These are phyloP conservation scores for Leccinum olivaceopallidum DNA, from an alignment of 768 basidiomycete species.

Conservation along the genomic window DNA sequence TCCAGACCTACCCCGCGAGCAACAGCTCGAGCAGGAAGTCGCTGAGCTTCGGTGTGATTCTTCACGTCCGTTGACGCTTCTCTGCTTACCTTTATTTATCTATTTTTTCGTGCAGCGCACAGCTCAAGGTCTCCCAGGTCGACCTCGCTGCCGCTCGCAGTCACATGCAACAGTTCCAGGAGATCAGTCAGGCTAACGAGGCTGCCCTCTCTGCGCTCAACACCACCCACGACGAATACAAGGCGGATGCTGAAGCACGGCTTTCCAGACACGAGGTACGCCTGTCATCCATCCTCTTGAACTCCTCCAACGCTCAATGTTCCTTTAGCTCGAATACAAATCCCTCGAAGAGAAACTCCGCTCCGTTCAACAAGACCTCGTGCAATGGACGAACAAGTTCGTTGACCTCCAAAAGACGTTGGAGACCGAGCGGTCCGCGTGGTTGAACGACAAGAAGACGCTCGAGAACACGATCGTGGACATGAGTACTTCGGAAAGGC, in stretches of 20 bases:
- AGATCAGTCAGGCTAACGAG: conserved; percentile 83
- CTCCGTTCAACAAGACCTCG: conserved; percentile 53
- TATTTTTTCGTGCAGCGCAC: conserved; percentile 46
- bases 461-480: conserved; percentile 84
- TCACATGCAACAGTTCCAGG: conserved; percentile 83
- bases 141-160: conserved; percentile 69
- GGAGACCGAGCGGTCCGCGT: conserved; percentile 68
- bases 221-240: conserved; percentile 78
- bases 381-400: conserved; percentile 47
- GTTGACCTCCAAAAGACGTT: conserved; percentile 62
- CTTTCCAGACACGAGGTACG: conserved; percentile 67
- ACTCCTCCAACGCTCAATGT: not conserved
- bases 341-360: conserved; percentile 64
- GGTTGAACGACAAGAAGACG: conserved; percentile 77
- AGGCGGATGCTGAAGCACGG: conserved; percentile 66
- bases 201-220: conserved; percentile 70
- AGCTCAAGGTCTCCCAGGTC: conserved; percentile 75
- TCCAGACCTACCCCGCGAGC: no score
- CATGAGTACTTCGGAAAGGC: conserved; percentile 72
- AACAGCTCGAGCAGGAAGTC: no score
- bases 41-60: no score
- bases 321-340: conserved; percentile 57
- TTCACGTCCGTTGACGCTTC: no score
- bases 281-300: not conserved
- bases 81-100: not conserved